Evolutionary conservation across 495 filamentous ascomycete species (phyloP).

Genomic region (Xylaria castorea): DNA sequence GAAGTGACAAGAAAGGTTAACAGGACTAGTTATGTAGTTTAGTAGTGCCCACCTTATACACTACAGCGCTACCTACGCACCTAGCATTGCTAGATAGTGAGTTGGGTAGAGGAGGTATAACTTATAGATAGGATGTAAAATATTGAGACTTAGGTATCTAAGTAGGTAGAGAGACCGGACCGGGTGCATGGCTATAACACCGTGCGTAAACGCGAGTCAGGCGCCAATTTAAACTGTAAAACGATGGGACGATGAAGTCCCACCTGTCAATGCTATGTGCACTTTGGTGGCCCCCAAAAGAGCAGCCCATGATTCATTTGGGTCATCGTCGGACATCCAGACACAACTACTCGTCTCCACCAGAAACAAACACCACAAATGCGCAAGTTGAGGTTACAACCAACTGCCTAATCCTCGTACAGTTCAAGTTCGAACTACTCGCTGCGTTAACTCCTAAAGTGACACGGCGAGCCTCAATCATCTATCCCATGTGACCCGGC

Average conservation of each 20-base stretch:
- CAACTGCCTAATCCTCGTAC: constrained; percentile 2
- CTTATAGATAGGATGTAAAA: too few relatives aligned
- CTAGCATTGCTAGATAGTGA: too few relatives aligned
- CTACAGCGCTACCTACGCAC: too few relatives aligned
- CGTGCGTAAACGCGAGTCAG: not conserved
- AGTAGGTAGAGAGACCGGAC: not conserved
- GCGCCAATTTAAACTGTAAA: not conserved
- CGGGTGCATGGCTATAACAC: not conserved
- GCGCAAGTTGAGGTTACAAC: constrained; percentile 15
- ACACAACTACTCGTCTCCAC: constrained; percentile 14
- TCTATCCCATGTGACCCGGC: constrained; percentile 17
- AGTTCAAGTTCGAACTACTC: not conserved
- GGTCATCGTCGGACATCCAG: constrained; percentile 6
- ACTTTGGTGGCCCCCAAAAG: not conserved
- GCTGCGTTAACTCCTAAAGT: constrained; percentile 14
- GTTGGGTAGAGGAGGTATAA: too few relatives aligned
- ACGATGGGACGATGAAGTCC: constrained; percentile 3
- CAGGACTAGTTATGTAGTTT: too few relatives aligned
- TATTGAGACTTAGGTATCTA: too few relatives aligned
- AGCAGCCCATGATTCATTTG: constrained; percentile 9
- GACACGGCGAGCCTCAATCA: constrained; percentile 24
- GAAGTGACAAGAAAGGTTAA: not conserved
- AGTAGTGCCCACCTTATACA: not conserved
- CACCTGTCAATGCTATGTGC: not conserved
- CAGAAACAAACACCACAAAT: constrained; percentile 16